These are phyloP conservation scores for Lactarius tabidus DNA, from an alignment of 768 basidiomycete genomes.

Conservation along the genomic window DNA sequence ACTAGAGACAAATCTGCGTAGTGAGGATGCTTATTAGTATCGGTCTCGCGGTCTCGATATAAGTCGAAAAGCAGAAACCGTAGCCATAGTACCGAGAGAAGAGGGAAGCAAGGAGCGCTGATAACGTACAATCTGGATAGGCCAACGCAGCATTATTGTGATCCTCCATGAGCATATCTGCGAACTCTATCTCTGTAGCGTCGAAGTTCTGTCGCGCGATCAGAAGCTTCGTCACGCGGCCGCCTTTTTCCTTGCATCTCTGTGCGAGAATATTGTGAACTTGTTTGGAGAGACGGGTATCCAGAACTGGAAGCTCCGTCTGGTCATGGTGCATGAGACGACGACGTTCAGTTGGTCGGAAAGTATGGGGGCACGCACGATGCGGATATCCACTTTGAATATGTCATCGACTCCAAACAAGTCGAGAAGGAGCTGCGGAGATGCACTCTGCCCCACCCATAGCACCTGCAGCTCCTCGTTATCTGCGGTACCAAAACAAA, in stretches of 20 bases:
- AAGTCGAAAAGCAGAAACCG: neutral
- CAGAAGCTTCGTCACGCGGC: constrained; percentile 54
- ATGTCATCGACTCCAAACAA: constrained; percentile 83
- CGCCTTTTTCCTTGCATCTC: constrained; percentile 50
- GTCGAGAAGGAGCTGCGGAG: constrained; percentile 77
- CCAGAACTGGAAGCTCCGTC: constrained; percentile 66
- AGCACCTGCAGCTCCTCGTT: constrained; percentile 85
- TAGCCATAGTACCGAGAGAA: neutral
- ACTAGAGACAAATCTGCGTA: constrained; percentile 23
- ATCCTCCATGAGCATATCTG: constrained; percentile 96
- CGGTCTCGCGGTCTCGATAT: neutral
- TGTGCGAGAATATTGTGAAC: constrained; percentile 79
- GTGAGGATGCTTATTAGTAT: neutral
- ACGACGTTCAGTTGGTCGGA: neutral
- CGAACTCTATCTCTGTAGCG: constrained; percentile 89
- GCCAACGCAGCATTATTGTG: constrained; percentile 94
- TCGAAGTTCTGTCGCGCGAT: constrained; percentile 92
- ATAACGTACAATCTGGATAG: constrained; percentile 76
- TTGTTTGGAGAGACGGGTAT: constrained; percentile 76
- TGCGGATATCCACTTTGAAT: constrained; percentile 57
- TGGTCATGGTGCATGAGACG: constrained; percentile 31
- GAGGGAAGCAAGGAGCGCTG: neutral
- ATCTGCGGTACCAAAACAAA: constrained; percentile 44
- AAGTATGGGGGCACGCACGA: constrained; percentile 47
- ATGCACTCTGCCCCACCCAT: constrained; percentile 84